These are phyloP conservation scores for Trichophyton equinum DNA, from an alignment of 2,329 filamentous ascomycete species.

Conservation along the genomic window DNA sequence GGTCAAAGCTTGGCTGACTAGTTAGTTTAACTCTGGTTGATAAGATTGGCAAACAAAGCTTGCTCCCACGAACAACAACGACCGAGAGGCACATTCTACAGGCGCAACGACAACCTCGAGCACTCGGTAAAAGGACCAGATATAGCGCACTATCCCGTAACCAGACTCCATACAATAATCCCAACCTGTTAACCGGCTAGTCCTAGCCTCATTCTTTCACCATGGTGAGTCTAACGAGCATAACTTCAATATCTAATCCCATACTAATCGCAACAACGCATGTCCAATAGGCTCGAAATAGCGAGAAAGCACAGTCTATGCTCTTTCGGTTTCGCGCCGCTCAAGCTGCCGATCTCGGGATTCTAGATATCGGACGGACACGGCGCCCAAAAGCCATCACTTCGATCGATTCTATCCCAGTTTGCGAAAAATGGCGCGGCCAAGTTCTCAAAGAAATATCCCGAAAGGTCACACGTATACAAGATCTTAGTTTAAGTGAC, in stretches of 20 bases:
- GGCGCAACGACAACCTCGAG: background rate
- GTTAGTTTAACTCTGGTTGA: too few relatives aligned
- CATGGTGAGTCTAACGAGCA: background rate
- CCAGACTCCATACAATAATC: background rate
- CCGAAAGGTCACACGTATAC: conserved; percentile 91
- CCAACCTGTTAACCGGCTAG: background rate
- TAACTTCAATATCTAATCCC: background rate
- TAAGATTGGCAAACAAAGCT: conserved; percentile 1
- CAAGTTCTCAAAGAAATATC: conserved; percentile 95
- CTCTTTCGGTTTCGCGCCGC: conserved; percentile 98
- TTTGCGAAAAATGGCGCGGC: conserved; percentile 95
- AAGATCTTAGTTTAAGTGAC: conserved; percentile 81
- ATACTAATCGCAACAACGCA: background rate
- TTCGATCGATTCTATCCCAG: conserved; percentile 66
- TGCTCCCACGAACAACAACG: background rate
- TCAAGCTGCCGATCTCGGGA: conserved; percentile 89
- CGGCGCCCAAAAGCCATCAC: conserved; percentile 87
- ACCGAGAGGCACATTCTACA: background rate
- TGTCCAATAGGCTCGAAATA: conserved; percentile 66
- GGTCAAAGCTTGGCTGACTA: background rate
- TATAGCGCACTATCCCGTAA: background rate
- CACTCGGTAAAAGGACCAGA: background rate
- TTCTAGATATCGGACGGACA: conserved; percentile 82
- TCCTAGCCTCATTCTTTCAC: background rate
- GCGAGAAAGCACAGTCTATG: conserved; percentile 98